These are phyloP conservation scores for Biscogniauxia mediterranea DNA, from an alignment of 2,329 filamentous ascomycete species.

Conservation along the genomic window DNA sequence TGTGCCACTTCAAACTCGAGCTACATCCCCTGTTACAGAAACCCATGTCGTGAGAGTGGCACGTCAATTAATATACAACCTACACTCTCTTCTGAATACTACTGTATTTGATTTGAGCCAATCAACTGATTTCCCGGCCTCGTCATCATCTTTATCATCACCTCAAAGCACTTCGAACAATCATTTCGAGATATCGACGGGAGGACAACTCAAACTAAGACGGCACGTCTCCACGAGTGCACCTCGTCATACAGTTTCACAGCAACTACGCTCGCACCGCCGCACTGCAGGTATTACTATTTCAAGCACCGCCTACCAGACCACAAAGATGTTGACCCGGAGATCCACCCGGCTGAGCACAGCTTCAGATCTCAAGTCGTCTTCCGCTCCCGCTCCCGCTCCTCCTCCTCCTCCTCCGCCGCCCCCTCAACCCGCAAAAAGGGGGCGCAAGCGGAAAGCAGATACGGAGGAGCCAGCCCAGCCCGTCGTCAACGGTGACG, in stretches of 20 bases:
- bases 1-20: constrained; percentile 10
- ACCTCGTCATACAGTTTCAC: constrained; percentile 1
- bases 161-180: neutral
- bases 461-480: constrained; percentile 5
- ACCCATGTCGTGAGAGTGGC: neutral
- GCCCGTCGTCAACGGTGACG: neutral
- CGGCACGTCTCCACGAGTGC: neutral
- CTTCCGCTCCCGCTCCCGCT: constrained; percentile 11
- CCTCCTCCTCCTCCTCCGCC: constrained; percentile 19
- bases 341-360: constrained; percentile 31
- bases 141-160: neutral
- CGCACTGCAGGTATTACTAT: neutral
- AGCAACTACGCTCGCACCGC: neutral
- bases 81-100: neutral
- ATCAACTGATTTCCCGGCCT: neutral
- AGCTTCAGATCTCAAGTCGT: constrained; percentile 17
- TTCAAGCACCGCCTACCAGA: constrained; percentile 2
- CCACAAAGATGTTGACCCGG: constrained; percentile 31
- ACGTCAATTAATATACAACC: neutral
- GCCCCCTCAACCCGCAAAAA: constrained; percentile 28
- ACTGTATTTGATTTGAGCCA: neutral
- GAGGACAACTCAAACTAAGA: neutral
- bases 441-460: constrained; percentile 34
- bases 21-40: constrained; percentile 19
- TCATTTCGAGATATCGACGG: no score